Percentiles rank a stretch among this genome's conserved stretches.
Evolutionary conservation across 1,284 basidiomycete species (phyloP).

Genomic region (Trichosporon asahii): DNA sequence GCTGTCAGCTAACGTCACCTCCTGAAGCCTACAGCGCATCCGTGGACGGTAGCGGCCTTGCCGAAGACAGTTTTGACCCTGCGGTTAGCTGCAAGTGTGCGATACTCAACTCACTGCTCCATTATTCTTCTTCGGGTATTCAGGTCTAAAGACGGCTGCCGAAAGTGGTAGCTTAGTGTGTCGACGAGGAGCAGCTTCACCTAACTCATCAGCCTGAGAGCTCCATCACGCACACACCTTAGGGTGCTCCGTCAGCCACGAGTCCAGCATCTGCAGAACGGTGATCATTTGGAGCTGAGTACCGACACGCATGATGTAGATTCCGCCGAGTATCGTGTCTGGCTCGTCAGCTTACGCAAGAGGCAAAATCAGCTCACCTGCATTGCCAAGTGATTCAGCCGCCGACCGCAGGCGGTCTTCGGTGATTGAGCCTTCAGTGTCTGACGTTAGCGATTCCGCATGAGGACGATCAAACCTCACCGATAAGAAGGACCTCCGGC

Average conservation of each 20-base stretch:
- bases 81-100: neutral
- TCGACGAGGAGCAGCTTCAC: constrained; percentile 49
- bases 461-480: constrained; percentile 26
- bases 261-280: constrained; percentile 43
- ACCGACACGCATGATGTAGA: constrained; percentile 45
- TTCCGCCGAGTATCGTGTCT: constrained; percentile 32
- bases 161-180: constrained; percentile 49
- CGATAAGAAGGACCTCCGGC: constrained; percentile 46
- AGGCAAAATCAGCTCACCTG: neutral
- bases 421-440: constrained; percentile 48
- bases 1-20: constrained; percentile 11
- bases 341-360: neutral
- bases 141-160: constrained; percentile 45
- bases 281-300: constrained; percentile 50
- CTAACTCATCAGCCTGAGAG: constrained; percentile 25
- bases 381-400: constrained; percentile 15
- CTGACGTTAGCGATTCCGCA: constrained; percentile 25
- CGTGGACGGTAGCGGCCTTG: constrained; percentile 39
- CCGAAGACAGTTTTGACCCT: constrained; percentile 47
- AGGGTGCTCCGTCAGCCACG: constrained; percentile 44
- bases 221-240: constrained; percentile 29
- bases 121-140: constrained; percentile 35
- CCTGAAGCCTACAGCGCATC: constrained; percentile 38
- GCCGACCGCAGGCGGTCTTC: constrained; percentile 34
- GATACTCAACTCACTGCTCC: constrained; percentile 37